Percentiles rank a stretch among this genome's conserved stretches.
Conservation (phyloP, 148 eudicot species). For the Diospyros kaki region DNA sequence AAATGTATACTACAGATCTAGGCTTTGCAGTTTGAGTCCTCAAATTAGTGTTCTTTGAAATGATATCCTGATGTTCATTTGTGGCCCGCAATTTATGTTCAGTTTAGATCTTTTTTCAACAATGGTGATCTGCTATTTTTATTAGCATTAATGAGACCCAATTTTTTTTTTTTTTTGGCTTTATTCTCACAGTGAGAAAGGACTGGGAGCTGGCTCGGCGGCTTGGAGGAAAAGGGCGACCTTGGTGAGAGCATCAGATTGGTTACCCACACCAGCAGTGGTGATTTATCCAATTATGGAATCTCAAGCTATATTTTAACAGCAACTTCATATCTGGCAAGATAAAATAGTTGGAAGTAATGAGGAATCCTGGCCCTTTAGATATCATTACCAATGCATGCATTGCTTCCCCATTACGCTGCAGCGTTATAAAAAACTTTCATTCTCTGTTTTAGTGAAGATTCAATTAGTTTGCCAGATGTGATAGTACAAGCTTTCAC, state of each 20-base stretch:
- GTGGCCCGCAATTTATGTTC: too few relatives aligned
- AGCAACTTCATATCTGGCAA: background rate
- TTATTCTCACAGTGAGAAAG: constrained; percentile 53
- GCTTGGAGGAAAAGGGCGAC: constrained; percentile 58
- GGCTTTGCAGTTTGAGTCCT: background rate
- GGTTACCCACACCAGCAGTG: background rate
- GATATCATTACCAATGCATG: background rate
- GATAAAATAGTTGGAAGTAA: background rate
- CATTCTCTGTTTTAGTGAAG: background rate
- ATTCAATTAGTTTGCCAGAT: background rate
- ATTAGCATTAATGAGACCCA: background rate
- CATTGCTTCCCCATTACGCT: background rate
- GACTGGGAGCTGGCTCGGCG: constrained; percentile 74
- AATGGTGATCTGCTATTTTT: background rate
- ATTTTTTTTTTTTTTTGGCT: background rate
- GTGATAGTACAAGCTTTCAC: background rate
- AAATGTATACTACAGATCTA: too few relatives aligned
- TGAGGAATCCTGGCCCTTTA: background rate
- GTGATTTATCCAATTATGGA: background rate
- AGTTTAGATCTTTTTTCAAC: background rate
- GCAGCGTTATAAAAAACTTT: background rate
- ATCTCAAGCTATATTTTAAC: background rate
- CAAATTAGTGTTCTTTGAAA: background rate
- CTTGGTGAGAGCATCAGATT: constrained; percentile 34
- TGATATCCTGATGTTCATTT: background rate